Evolutionary conservation across 306 rosid species (phyloP).

Genomic region (Vachellia collinsii): DNA sequence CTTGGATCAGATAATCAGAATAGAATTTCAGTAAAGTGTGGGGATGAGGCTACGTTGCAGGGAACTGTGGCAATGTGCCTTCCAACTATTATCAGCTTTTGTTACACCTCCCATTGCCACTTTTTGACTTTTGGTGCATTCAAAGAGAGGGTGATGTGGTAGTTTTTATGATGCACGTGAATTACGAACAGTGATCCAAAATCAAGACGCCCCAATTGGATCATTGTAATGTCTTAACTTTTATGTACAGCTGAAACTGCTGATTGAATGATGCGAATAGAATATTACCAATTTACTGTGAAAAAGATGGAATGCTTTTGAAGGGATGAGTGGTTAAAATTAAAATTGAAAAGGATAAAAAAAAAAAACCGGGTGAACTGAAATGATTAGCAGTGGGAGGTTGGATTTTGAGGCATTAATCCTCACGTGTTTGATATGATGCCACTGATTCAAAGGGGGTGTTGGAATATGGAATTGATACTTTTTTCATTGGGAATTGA

Average conservation of each 20-base stretch:
- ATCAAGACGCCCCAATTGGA: not conserved
- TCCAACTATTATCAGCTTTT: not conserved
- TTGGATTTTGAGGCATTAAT: not conserved
- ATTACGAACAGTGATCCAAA: not conserved
- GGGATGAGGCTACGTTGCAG: not conserved
- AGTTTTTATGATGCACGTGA: not conserved
- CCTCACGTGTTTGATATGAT: not conserved
- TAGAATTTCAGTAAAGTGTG: not conserved
- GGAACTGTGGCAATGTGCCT: not conserved
- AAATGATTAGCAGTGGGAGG: not conserved
- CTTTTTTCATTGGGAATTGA: not conserved
- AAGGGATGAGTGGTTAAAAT: not conserved
- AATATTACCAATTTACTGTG: not conserved
- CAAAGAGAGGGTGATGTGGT: not conserved
- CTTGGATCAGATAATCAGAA: not conserved
- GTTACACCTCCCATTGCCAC: not conserved
- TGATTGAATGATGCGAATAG: not conserved
- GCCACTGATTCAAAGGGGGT: not conserved
- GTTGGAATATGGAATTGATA: not conserved
- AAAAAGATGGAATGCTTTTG: not conserved
- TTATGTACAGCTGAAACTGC: not conserved
- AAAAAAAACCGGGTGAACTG: not conserved
- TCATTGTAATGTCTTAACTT: not conserved
- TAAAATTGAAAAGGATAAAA: not conserved
- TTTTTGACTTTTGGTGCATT: not conserved